These are phyloP conservation scores for Dactylellina parvicollis DNA, from an alignment of 2,329 filamentous ascomycete species.

Conservation along the genomic window DNA sequence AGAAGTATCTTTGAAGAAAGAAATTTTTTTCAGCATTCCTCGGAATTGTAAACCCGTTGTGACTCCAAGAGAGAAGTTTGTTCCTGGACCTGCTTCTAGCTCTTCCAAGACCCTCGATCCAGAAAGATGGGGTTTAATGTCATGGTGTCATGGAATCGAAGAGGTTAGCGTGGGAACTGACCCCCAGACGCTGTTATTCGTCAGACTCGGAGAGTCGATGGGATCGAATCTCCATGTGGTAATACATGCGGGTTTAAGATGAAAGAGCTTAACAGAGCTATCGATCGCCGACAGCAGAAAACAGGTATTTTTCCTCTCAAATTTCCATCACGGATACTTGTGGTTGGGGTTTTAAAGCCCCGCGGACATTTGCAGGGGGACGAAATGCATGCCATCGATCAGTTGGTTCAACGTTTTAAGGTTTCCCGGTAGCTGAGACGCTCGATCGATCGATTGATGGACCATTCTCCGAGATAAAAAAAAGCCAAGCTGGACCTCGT, in stretches of 20 bases:
- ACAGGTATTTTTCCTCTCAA: too few species aligned
- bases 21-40: conserved; percentile 20
- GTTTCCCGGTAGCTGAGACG: conserved; percentile 8
- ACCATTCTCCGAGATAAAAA: background rate
- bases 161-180: background rate
- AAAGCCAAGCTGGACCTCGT: too few species aligned
- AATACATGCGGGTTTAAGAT: too few species aligned
- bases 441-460: background rate
- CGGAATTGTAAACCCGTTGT: conserved; percentile 10
- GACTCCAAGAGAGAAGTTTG: conserved; percentile 14
- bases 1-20: background rate
- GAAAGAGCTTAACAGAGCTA: too few species aligned
- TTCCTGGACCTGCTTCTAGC: conserved; percentile 22
- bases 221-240: too few species aligned
- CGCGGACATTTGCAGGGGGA: background rate
- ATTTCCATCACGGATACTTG: background rate
- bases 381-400: conserved; percentile 2
- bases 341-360: background rate
- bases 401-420: conserved; percentile 6
- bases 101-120: conserved; percentile 3
- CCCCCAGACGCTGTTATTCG: too few species aligned
- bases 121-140: background rate
- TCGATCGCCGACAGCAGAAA: too few species aligned
- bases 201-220: too few species aligned
- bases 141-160: background rate